Evolutionary conservation across 306 rosid genomes (phyloP).

Genomic region (Cucumis hystrix): DNA sequence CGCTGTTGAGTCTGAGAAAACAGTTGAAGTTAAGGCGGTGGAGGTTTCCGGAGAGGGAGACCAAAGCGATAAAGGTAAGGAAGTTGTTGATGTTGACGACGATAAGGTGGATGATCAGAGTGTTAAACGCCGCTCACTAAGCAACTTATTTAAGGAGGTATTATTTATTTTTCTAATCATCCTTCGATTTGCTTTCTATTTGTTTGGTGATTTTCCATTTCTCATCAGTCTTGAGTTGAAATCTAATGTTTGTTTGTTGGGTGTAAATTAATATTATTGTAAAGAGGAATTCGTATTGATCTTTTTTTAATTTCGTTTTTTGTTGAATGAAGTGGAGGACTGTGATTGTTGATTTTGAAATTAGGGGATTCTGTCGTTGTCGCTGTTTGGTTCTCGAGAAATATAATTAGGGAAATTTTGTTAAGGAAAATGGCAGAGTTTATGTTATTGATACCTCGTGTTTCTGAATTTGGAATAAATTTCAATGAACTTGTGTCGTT

Average conservation of each 20-base stretch:
- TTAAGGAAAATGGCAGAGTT: not conserved
- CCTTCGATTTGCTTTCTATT: not conserved
- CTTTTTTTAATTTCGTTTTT: not conserved
- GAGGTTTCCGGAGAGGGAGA: not conserved
- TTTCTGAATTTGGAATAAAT: not conserved
- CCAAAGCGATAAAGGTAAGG: not conserved
- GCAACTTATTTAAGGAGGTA: slow-evolving; percentile 12
- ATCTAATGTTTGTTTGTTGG: not conserved
- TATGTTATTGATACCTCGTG: not conserved
- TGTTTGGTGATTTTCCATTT: not conserved
- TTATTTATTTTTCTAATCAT: not conserved
- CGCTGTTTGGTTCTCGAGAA: not conserved
- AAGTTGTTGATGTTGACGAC: slow-evolving; percentile 2
- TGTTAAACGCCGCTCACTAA: slow-evolving; percentile 1
- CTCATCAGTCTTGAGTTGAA: not conserved
- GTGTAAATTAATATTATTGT: not conserved
- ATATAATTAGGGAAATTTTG: not conserved
- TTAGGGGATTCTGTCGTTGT: not conserved
- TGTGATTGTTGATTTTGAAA: not conserved
- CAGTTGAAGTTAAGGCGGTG: not conserved
- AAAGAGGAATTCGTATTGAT: not conserved
- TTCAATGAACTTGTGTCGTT: not conserved
- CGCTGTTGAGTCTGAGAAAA: not conserved
- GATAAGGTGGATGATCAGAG: not conserved
- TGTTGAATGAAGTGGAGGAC: not conserved